A percentile compares a stretch with the other conserved stretches of the same genome.
Evolutionary conservation across 2,329 filamentous ascomycete species (phyloP).

Genomic region (Trichoderma asperellum): DNA sequence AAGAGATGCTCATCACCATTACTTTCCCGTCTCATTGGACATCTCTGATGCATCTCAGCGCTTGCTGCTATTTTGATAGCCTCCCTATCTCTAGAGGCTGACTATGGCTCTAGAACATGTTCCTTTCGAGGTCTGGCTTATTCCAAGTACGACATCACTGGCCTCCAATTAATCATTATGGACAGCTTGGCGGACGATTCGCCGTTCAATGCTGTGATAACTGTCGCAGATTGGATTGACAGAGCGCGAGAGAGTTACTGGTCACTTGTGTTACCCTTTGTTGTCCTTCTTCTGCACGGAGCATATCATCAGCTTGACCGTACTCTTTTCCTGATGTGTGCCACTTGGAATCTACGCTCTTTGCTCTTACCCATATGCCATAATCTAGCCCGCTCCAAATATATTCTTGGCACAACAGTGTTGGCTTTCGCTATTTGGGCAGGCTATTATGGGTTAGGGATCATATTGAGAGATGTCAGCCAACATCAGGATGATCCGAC

Average conservation of each 20-base stretch:
- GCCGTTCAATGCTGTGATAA: slow-evolving; percentile 33
- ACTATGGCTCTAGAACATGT: background rate
- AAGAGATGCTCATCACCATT: background rate
- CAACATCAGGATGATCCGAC: background rate
- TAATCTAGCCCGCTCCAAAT: background rate
- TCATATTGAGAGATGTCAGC: background rate
- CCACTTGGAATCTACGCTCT: slow-evolving; percentile 31
- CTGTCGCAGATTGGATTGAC: slow-evolving; percentile 33
- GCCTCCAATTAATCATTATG: slow-evolving; percentile 31
- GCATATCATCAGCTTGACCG: slow-evolving; percentile 35
- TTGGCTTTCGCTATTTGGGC: background rate
- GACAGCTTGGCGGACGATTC: slow-evolving; percentile 37
- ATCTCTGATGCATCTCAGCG: background rate
- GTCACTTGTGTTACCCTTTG: background rate
- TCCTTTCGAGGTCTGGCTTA: background rate
- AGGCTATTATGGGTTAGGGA: background rate
- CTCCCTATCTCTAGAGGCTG: background rate
- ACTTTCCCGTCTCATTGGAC: background rate
- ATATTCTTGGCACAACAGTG: background rate
- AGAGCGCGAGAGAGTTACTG: slow-evolving; percentile 17
- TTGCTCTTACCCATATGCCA: background rate
- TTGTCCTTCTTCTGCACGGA: slow-evolving; percentile 27
- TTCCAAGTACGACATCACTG: background rate
- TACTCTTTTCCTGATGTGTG: slow-evolving; percentile 34
- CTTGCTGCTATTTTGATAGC: background rate